Base-by-base conservation (phyloP, 768 basidiomycete species). In the Leccinum disarticulatum region DNA sequence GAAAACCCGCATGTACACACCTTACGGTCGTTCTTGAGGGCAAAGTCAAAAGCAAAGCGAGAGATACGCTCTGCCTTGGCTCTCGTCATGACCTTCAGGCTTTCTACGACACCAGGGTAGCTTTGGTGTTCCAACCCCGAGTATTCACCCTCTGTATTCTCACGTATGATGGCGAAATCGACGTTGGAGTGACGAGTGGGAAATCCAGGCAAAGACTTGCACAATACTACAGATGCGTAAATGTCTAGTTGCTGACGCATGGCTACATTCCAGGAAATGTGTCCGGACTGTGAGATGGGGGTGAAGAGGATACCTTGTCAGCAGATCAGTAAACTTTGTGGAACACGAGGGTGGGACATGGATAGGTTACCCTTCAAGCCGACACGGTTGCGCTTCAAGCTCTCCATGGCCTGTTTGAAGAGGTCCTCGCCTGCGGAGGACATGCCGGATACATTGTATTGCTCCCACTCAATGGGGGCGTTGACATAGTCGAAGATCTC, bases 91-190 rank as follows among this genome's bases (percentile, higher is more conserved):
- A 99, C 93, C 80, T 99, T 99, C 78, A 99, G 82, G 73, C 85
- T 91, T 80, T 99, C 97, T 47, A 99, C 97, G 63, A 99, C 97
- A 73, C 97, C 97, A 11, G 97, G 97, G 76, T 89, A 97, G 70
- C 91, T 93, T 80, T 94, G 92, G 77, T 99, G 97, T 74, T 99
- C 97, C 61, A 99, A 79, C 51, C 97, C 97, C 63, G 95, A 97
- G 79, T 99, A 99, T 80, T 99, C 97, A 64, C 97, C 97, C 82
- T 99, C 97, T 15, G 97, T 99, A 80, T 99, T 99, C 77, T 99
- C 97, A 77, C 97, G 94, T 71, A 99, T 98, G 76, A 99, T 95
- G 69, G 93, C 95, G 74, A 98, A 97, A 78, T 99, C 96, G 72
- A 99, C 97, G 71, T 96, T 91, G 61, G 86, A 81, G 77, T 99